phyloP scores from a whole-genome alignment of 2,329 filamentous ascomycete genomes.

The Ophiobolus disseminans region DNA sequence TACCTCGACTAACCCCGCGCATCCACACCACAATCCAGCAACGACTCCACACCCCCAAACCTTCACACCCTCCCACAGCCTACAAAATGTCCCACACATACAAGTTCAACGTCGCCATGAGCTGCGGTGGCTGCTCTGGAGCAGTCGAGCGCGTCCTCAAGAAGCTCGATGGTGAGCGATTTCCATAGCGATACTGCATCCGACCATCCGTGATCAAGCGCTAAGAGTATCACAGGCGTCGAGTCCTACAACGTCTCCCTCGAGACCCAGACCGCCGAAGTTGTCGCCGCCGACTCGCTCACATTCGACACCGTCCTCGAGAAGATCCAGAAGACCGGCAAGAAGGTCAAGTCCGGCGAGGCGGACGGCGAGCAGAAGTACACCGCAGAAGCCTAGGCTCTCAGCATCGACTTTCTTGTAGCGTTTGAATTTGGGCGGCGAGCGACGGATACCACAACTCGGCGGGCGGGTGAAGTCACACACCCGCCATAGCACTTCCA shows the following conservation, averaged over 20 bases:
- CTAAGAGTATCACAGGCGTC: conserved; percentile 67
- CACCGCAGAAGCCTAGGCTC: conserved; percentile 10
- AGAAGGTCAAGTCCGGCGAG: conserved; percentile 81
- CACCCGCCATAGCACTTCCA: conserved; percentile 12
- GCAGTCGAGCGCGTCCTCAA: conserved; percentile 90
- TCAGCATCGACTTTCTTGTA: conserved; percentile 11
- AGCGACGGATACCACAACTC: conserved; percentile 24
- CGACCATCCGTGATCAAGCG: conserved; percentile 3
- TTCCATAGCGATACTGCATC: conserved; percentile 6
- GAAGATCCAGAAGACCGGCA: conserved; percentile 95
- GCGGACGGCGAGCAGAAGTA: conserved; percentile 64
- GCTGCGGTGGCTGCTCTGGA: conserved; percentile 93
- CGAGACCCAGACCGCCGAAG: conserved; percentile 80
- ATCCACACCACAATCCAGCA: conserved; percentile 6
- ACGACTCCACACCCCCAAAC: conserved; percentile 6
- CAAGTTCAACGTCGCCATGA: conserved; percentile 95
- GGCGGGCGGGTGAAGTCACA: conserved; percentile 8
- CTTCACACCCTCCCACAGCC: conserved; percentile 5
- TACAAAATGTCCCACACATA: conserved; percentile 78
- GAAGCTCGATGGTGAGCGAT: conserved; percentile 79
- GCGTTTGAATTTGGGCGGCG: conserved; percentile 19
- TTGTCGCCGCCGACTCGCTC: conserved; percentile 73
- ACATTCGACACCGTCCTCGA: conserved; percentile 81
- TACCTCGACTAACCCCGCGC: neutral
- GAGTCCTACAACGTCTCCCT: conserved; percentile 87